Base-by-base conservation (phyloP, 352 stramenopile species). In the Phytophthora pistaciae region DNA sequence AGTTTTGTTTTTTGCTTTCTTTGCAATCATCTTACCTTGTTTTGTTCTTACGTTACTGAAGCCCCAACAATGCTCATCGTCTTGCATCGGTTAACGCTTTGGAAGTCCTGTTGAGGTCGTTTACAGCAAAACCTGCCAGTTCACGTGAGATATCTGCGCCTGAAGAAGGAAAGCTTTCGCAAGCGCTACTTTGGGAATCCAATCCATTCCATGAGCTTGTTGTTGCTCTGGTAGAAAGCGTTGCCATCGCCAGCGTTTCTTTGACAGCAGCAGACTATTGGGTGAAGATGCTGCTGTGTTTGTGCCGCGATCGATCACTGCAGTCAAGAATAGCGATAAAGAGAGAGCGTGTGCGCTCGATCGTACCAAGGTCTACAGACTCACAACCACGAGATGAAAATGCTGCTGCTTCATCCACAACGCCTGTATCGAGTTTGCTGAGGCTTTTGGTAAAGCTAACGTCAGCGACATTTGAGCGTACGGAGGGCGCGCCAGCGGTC, bases 51-150 rank as follows among this genome's bases (percentile, higher is more conserved):
- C n/a, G 66, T 65, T 75, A 18, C 7, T 46, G 59, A 46, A 84
- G 77, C 31, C 36, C 56, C 20, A 71, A 23, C 23, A 84, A 82
- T 52, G 58, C 74, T 6, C 36, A 64, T 48, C 40, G 9, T 5
- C 33, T 84, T 7, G 74, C 67, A 21, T 73, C 74, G 4, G 56
- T 16, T 56, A 61, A 68, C 21, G 38, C 25, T 29, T 49, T 78
- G 38, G 66, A 77, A 23, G 38, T 77, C 14, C n/a, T 83, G 27
- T 21, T 85, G n/a, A 71, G 72, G 68, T 77, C 75, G 13, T 79
- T 80, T 50, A 70, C 69, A 13, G 44, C 50, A 44, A 36, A n/a
- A 36, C 6, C 44, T 50, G 23, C 14, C 29, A 20, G 4, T 21
- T 38, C 60, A 46, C 29, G 55, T 29, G 55, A 16, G 14, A 57